phyloP scores from a whole-genome alignment of 352 stramenopile species.

The Aphanomyces cochlioides region DNA sequence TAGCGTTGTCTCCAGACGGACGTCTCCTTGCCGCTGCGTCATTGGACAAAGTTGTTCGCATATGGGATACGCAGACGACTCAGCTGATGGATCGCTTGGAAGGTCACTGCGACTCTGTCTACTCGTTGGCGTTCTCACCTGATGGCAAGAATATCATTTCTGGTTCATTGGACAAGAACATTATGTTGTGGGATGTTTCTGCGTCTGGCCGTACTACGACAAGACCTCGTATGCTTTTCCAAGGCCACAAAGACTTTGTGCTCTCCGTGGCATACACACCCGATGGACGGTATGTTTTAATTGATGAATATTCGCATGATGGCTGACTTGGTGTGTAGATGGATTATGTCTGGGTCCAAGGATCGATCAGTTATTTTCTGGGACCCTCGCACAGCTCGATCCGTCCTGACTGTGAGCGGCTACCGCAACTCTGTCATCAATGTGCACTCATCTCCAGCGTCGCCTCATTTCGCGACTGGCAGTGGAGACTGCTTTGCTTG shows the following conservation, averaged over 20 bases:
- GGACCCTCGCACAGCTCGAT: constrained; percentile 77
- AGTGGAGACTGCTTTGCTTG: constrained; percentile 82
- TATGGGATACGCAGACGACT: constrained; percentile 80
- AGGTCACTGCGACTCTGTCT: constrained; percentile 82
- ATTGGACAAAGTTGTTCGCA: constrained; percentile 81
- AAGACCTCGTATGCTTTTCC: constrained; percentile 80
- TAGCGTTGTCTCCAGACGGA: constrained; percentile 73
- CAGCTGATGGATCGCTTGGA: constrained; percentile 78
- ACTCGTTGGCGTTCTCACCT: constrained; percentile 83
- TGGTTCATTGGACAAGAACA: constrained; percentile 76
- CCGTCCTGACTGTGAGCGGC: constrained; percentile 73
- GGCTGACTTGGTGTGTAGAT: constrained; percentile 41
- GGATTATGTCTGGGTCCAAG: constrained; percentile 85
- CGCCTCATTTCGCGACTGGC: constrained; percentile 80
- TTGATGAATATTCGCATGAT: background rate
- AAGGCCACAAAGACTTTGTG: constrained; percentile 85
- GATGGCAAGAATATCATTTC: constrained; percentile 86
- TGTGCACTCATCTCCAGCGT: constrained; percentile 75
- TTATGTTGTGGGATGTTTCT: constrained; percentile 84
- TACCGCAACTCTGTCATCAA: constrained; percentile 87
- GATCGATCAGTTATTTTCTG: constrained; percentile 84
- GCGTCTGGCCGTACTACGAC: constrained; percentile 74
- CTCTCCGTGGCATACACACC: constrained; percentile 82
- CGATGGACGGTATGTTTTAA: constrained; percentile 65
- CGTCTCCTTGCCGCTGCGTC: constrained; percentile 70